Base-by-base conservation (phyloP, 139 green algal species). In the Chlamydomonas incerta region DNA sequence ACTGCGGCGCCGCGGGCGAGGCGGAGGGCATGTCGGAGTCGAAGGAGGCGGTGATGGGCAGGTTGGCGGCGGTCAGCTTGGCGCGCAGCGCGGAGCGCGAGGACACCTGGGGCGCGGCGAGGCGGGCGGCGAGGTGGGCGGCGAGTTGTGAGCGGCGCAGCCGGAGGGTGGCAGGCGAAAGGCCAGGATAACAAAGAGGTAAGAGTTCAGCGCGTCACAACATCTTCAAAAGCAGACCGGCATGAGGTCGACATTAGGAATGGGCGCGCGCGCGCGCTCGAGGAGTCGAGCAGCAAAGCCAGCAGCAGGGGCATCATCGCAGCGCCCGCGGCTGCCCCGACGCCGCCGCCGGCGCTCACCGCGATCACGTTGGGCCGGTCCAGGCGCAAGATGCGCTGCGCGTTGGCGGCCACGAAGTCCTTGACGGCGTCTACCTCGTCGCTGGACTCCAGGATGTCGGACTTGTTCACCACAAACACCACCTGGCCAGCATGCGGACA, bases 401-500 rank as follows among this genome's bases (percentile, higher is more conserved):
- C 96, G 75, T 98, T 98, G 77, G 92, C 80, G 5, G 73, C 63
- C 71, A 99, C 96, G 88, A 98, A 98, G 55, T 77, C 72, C 66
- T 83, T 86, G 55, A 98, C 94, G 75, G 97, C 91, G 0, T 93
- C 80, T 1, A 98, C 93, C 87, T 98, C 96, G 0, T 88, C 65
- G 10, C 89, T 52, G 23, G 37, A 86, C 15, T 72, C 74, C 26
- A 99, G 89, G 68, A 98, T 92, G 87, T 99, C 97, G 0, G 92
- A 89, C 93, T 99, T 99, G 93, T 99, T 99, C 33, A 99, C 89
- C 52, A 98, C 93, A 84, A 99, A 99, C 15, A 99, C 93, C 13
- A 99, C 96, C 60, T 66, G 23, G 57, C n/a, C n/a, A n/a, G n/a
- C n/a, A n/a, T n/a, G n/a, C n/a, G n/a, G n/a, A n/a, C n/a, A n/a